A percentile compares a stretch with the other conserved stretches of the same genome.
Evolutionary conservation across 345 rosid species (phyloP).

Genomic region (Hypericum perforatum): DNA sequence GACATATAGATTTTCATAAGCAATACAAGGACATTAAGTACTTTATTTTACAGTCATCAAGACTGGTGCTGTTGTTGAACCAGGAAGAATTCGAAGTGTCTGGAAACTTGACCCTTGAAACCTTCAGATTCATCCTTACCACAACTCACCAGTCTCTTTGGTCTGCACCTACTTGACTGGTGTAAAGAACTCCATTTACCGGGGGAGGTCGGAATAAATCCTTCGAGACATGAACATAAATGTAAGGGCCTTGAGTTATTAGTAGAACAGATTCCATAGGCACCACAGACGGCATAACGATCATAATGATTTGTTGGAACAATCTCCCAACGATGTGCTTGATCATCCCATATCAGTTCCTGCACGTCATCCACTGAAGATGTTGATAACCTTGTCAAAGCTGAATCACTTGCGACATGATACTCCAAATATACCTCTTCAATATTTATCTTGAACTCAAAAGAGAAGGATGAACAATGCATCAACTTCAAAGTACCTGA

Average conservation of each 20-base stretch:
- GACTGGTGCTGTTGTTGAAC: neutral
- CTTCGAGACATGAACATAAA: neutral
- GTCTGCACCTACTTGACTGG: neutral
- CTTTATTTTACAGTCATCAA: neutral
- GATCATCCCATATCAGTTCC: neutral
- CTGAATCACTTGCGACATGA: neutral
- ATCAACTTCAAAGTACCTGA: neutral
- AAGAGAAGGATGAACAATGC: neutral
- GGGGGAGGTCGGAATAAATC: neutral
- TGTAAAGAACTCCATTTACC: too few species aligned
- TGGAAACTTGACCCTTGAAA: neutral
- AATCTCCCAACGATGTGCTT: neutral
- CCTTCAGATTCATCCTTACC: neutral
- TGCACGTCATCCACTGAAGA: neutral
- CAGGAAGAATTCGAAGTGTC: neutral
- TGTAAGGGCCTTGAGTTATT: neutral
- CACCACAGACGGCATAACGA: conserved; percentile 1
- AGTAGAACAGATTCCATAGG: neutral
- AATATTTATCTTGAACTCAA: neutral
- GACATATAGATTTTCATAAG: neutral
- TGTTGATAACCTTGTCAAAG: neutral
- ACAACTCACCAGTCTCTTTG: neutral
- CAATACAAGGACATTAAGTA: neutral
- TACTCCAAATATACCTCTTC: neutral
- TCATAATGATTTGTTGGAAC: neutral